phyloP scores from a whole-genome alignment of 2,329 filamentous ascomycete species.

The Daldinia sp. region DNA sequence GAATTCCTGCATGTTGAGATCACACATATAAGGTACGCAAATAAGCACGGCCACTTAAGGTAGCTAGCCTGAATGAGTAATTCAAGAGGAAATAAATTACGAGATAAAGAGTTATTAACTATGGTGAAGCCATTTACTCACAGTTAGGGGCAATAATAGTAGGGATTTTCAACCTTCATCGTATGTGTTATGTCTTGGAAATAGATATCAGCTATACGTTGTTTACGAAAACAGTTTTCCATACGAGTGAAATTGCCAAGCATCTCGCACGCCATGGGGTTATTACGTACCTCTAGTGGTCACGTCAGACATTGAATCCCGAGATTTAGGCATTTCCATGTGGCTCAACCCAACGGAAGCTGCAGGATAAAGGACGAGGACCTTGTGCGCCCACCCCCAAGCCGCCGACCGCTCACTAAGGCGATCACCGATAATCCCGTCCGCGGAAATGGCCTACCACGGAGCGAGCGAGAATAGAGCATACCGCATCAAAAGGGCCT shows the following conservation, averaged over 20 bases:
- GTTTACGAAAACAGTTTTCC: not conserved
- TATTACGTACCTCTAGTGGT: conserved; percentile 1
- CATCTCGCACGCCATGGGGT: conserved; percentile 1
- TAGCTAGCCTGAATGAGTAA: not conserved
- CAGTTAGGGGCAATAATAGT: not conserved
- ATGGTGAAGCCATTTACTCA: not conserved
- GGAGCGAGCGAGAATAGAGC: not conserved
- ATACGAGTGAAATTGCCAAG: conserved; percentile 1
- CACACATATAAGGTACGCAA: not conserved
- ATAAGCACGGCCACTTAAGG: not conserved
- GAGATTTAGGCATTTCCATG: not conserved
- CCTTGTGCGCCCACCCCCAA: not conserved
- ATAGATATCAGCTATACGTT: not conserved
- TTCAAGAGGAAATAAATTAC: not conserved
- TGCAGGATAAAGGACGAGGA: not conserved
- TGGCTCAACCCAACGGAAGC: not conserved
- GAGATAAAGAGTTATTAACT: not conserved
- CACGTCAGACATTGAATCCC: conserved; percentile 3
- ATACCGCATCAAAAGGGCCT: not conserved
- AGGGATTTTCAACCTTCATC: not conserved
- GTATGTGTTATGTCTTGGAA: not conserved
- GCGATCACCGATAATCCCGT: not conserved
- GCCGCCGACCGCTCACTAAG: not conserved
- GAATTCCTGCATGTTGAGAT: not conserved
- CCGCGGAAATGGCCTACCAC: not conserved